Conservation (phyloP, 768 basidiomycete species). For the Lentinus tigrinus region DNA sequence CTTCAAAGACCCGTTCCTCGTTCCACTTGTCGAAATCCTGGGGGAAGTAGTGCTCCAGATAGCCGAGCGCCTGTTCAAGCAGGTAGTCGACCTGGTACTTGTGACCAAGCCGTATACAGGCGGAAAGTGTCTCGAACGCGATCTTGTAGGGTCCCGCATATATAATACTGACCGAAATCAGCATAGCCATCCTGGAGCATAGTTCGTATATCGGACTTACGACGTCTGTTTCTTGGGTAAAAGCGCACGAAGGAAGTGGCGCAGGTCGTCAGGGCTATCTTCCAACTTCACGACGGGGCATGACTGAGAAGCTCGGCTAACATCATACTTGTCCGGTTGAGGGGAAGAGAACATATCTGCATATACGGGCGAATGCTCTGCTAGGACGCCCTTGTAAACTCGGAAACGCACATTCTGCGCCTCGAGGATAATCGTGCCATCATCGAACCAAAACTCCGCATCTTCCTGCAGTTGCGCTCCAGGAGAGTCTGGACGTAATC, state of each 20-base stretch:
- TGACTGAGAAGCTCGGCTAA: no score
- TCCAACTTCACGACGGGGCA: not conserved
- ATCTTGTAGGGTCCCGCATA: no score
- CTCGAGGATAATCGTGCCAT: conserved; percentile 27
- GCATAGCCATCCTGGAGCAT: not conserved
- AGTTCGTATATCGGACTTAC: not conserved
- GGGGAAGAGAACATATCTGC: conserved; percentile 10
- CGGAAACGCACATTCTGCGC: conserved; percentile 23
- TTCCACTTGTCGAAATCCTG: not conserved
- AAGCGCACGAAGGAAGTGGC: conserved; percentile 8
- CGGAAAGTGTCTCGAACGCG: not conserved
- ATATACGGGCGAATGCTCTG: conserved; percentile 25
- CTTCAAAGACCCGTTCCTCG: not conserved
- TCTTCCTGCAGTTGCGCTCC: not conserved
- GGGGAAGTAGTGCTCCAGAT: not conserved
- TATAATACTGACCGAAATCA: no score
- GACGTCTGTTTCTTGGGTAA: not conserved
- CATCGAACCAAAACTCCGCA: conserved; percentile 26
- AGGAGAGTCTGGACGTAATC: not conserved
- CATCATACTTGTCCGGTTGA: not conserved
- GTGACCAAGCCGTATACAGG: not conserved
- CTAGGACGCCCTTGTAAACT: conserved; percentile 25
- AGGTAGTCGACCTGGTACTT: not conserved
- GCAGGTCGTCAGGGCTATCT: not conserved
- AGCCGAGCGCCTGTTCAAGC: not conserved